phyloP scores from a whole-genome alignment of 2,329 filamentous ascomycete species.

The Penicillium hordei region DNA sequence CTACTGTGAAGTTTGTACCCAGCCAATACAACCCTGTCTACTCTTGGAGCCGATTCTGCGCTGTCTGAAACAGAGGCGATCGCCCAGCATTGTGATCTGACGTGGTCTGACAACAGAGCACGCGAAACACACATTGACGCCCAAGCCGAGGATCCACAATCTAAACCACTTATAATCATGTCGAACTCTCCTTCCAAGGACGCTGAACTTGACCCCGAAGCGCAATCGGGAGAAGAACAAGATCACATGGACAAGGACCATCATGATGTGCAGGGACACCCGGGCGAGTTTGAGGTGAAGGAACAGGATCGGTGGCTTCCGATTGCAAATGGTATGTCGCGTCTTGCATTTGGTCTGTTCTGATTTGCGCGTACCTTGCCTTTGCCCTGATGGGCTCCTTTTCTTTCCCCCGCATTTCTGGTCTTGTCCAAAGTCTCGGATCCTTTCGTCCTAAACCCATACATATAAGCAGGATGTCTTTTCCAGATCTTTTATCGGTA shows the following conservation, averaged over 20 bases:
- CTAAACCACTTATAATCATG: constrained; percentile 70
- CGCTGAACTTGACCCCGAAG: constrained; percentile 82
- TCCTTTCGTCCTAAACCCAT: not conserved
- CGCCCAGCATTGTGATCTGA: constrained; percentile 39
- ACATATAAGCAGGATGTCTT: not conserved
- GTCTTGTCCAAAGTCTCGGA: not conserved
- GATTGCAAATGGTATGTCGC: constrained; percentile 97
- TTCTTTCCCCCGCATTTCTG: constrained; percentile 27
- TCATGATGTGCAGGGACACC: constrained; percentile 64
- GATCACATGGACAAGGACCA: constrained; percentile 76
- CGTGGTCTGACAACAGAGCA: constrained; percentile 48
- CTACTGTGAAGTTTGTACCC: constrained; percentile 42
- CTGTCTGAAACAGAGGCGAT: constrained; percentile 24
- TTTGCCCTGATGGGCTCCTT: constrained; percentile 28
- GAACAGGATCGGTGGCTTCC: constrained; percentile 99
- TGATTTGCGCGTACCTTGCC: constrained; percentile 56
- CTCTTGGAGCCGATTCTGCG: constrained; percentile 27
- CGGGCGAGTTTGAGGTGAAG: constrained; percentile 97
- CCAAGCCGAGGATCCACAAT: constrained; percentile 39
- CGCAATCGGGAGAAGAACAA: constrained; percentile 88
- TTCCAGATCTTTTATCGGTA: not conserved
- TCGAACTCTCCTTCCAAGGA: constrained; percentile 94
- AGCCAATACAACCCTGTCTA: constrained; percentile 32
- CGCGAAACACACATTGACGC: constrained; percentile 34
- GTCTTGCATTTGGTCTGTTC: constrained; percentile 39